Evolutionary conservation across 352 stramenopile species (phyloP), one percentile per base, ranked within the genome.

Genomic region (Phytophthora citrophthora): DNA sequence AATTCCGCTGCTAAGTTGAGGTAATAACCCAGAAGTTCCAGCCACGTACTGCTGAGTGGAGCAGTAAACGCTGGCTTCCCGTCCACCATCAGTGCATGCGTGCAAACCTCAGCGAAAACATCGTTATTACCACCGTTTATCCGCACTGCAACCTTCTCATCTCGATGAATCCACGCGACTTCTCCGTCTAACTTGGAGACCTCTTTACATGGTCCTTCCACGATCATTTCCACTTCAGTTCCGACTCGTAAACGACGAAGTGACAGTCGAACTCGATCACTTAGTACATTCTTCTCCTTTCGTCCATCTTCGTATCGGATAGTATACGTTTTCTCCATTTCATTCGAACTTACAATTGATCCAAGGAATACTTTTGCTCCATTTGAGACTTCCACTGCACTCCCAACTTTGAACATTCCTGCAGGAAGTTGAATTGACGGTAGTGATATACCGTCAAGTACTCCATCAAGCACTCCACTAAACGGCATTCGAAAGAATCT

Each of bases 161-260:
- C 68, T 3, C 79, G 82, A 72, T 91, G 82, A 8, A 91, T 81
- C 82, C 82, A 91, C 11, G 82, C 82, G 0, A 91, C 77, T 31
- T 91, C 79, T 8, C 79, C 79, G 23, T 91, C 80, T n/a, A 91
- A 49, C 46, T 82, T 89, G 0, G 77, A 88, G 3, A 91, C 71
- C 65, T 91, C 82, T 27, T 89, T 91, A 55, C 79, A 89, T 5
- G 82, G 82, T 12, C 82, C 79, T 56, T 91, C 79, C 3, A 91
- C 74, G 39, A 91, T 81, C 79, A 91, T 88, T 52, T 89, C 80
- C 2, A 91, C 82, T 18, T 91, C 78, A 0, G 82, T 89, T 4
- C 82, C 82, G 5, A 91, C 78, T 24, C 76, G 68, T 6, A 91
- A 66, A 27, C 71, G 76, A 6, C 82, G 77, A 2, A 89, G 60